Evolutionary conservation across 2,329 filamentous ascomycete species (phyloP).

Genomic region (Trichoderma harzianum): DNA sequence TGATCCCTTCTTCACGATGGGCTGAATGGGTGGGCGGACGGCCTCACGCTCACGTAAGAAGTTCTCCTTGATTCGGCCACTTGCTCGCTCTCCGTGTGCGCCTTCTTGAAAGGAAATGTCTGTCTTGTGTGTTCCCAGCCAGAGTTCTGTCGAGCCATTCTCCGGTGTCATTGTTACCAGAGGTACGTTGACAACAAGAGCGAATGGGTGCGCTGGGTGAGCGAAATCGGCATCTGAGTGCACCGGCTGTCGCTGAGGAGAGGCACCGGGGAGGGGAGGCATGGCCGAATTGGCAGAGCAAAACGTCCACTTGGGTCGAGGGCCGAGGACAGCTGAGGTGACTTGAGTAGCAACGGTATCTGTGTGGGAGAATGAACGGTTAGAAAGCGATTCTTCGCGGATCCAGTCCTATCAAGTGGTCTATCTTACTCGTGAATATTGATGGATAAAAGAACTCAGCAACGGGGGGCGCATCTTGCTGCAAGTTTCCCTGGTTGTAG

Average conservation of each 20-base stretch:
- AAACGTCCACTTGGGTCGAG: conserved; percentile 54
- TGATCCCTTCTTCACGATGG: conserved; percentile 50
- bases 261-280: conserved; percentile 41
- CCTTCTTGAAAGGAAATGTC: conserved; percentile 44
- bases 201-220: conserved; percentile 53
- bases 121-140: conserved; percentile 52
- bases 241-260: conserved; percentile 49
- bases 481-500: conserved; percentile 60
- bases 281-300: conserved; percentile 57
- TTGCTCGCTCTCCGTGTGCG: conserved; percentile 49
- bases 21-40: conserved; percentile 46
- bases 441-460: conserved; percentile 45
- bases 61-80: conserved; percentile 44
- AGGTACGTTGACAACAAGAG: conserved; percentile 52
- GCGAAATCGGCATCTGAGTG: conserved; percentile 59
- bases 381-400: neutral
- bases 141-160: conserved; percentile 58
- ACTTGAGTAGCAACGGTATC: conserved; percentile 55
- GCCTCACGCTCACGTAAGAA: conserved; percentile 38
- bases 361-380: conserved; percentile 23
- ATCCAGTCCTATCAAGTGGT: neutral
- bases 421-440: conserved; percentile 52
- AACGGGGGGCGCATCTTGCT: conserved; percentile 57
- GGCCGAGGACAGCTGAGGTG: conserved; percentile 52
- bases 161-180: conserved; percentile 47